A percentile compares a stretch with the other conserved stretches of the same genome.
Conservation (phyloP, 495 filamentous ascomycete genomes). For the Astrothelium subdiscretum region DNA sequence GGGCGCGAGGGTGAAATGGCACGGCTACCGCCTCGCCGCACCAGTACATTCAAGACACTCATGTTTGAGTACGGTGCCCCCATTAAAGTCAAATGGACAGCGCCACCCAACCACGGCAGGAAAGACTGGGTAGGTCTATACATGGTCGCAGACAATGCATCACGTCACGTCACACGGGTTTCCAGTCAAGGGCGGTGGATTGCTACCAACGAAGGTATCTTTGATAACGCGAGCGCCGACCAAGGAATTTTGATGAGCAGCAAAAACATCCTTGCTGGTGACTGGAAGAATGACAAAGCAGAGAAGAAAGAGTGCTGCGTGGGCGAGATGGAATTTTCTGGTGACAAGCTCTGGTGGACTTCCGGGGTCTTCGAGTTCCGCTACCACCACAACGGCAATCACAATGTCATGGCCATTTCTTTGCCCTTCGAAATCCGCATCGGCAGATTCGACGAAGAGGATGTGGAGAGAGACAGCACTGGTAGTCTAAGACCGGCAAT, state of each 20-base stretch:
- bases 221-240: constrained; percentile 65
- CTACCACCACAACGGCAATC: constrained; percentile 88
- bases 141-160: constrained; percentile 83
- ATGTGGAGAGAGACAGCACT: constrained; percentile 40
- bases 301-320: constrained; percentile 39
- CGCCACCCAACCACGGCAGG: constrained; percentile 80
- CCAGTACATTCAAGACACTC: constrained; percentile 55
- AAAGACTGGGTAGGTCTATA: constrained; percentile 95
- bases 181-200: constrained; percentile 86
- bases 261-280: constrained; percentile 32
- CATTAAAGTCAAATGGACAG: constrained; percentile 84
- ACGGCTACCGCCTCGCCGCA: constrained; percentile 37
- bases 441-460: constrained; percentile 58
- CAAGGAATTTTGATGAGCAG: constrained; percentile 68
- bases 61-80: constrained; percentile 84
- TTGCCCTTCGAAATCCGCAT: constrained; percentile 86
- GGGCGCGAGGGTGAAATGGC: constrained; percentile 42
- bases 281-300: constrained; percentile 33
- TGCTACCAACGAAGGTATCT: constrained; percentile 62
- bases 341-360: constrained; percentile 95
- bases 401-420: constrained; percentile 94
- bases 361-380: constrained; percentile 92
- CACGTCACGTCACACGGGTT: constrained; percentile 68
- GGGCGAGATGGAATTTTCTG: constrained; percentile 79
- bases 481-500: constrained; percentile 45